Base-by-base conservation (phyloP, 441 rosid species). In the Geranium incanum region DNA sequence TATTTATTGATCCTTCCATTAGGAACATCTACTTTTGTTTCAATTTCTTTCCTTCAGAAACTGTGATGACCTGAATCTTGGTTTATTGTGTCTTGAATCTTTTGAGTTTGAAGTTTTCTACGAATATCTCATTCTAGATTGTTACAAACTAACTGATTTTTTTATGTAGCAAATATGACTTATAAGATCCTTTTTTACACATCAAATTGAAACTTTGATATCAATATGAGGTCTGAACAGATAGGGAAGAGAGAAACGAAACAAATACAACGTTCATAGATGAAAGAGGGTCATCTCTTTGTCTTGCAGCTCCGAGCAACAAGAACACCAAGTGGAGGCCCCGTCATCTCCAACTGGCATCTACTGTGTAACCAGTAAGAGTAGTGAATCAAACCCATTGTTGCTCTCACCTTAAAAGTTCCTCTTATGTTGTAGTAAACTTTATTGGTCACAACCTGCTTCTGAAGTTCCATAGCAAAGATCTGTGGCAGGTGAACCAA, bases 251-350 rank as follows among this genome's bases (percentile, higher is more conserved):
- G 33, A 28, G 3, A 28, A 28, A 28, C 33, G 33, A 50, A 12
- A 50, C 5, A n/a, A 15, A 50, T 4, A 39, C 43, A 39, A 4
- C 5, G 33, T 28, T 28, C 33, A 28, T 28, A 28, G 33, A 28
- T 28, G 33, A 28, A 28, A 28, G 33, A 28, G 33, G 43, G 43
- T 39, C 79, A 89, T 81, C 84, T 84, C 71, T 77, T 87, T 18
- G 89, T 86, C 55, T 78, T 84, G 84, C 97, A 90, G 70, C 66
- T 81, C 64, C 80, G 84, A 67, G 81, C 78, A 41, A 88, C 80
- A 39, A 93, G 76, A 19, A 79, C 81, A 19, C 98, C 98, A 0
- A 79, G 77, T 33, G 96, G 98, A 21, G 97, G 98, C 75, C 92
- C 82, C 1, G 86, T 80, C 87, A 87, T 77, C 68, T 78, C 78